Percentiles rank a stretch among this genome's conserved stretches.
phyloP scores from a whole-genome alignment of 768 basidiomycete genomes.

The Melanogaster broomeanus region DNA sequence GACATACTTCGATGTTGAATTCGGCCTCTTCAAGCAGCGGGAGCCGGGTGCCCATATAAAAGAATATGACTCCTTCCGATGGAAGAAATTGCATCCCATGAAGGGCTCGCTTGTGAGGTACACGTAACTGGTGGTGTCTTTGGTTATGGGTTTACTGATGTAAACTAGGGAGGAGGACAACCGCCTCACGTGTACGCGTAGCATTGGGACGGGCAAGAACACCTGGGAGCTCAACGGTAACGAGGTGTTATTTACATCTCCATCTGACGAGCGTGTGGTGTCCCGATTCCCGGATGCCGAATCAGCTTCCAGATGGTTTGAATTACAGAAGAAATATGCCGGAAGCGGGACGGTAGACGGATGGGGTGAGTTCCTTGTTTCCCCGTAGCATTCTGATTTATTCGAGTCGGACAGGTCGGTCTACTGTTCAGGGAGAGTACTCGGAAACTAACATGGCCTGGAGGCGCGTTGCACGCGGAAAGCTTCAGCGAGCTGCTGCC shows the following conservation, averaged over 20 bases:
- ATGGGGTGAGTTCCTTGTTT: neutral
- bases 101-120: constrained; percentile 1
- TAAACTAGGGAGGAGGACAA: neutral
- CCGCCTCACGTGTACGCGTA: neutral
- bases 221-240: constrained; percentile 3
- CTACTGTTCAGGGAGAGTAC: constrained; percentile 1
- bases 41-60: constrained; percentile 3
- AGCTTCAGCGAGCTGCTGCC: constrained; percentile 1
- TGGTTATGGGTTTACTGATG: neutral
- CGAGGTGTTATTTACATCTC: neutral
- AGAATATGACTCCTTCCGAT: neutral
- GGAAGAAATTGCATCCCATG: neutral
- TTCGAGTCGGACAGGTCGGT: neutral
- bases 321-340: constrained; percentile 1
- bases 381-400: neutral
- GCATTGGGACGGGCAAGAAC: neutral
- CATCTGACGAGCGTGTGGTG: neutral
- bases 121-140: neutral
- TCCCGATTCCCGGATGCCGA: neutral
- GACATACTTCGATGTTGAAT: constrained; percentile 3
- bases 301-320: constrained; percentile 6
- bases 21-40: neutral
- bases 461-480: constrained; percentile 5
- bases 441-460: neutral
- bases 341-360: neutral